These are phyloP conservation scores for Achaetomium macrosporum DNA, from an alignment of 2,329 filamentous ascomycete species.

Conservation along the genomic window DNA sequence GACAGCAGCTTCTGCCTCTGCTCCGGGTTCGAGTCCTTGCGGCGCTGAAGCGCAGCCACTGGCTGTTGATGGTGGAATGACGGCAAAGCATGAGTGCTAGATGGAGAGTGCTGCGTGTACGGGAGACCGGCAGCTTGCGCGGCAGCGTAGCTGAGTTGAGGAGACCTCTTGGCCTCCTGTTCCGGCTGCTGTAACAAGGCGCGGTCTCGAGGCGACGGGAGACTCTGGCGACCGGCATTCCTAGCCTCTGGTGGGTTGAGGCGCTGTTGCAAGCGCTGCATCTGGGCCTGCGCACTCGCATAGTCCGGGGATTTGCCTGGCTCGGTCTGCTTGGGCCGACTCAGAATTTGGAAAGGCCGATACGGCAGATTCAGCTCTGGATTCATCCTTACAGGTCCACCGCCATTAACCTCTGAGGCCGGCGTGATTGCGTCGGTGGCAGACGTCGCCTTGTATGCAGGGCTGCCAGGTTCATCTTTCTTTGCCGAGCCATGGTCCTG, in stretches of 20 bases:
- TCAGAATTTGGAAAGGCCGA: slow-evolving; percentile 35
- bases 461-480: slow-evolving; percentile 7
- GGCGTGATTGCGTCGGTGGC: slow-evolving; percentile 26
- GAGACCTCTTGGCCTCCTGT: slow-evolving; percentile 17
- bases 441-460: slow-evolving; percentile 17
- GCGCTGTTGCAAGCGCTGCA: slow-evolving; percentile 21
- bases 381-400: slow-evolving; percentile 30
- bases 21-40: slow-evolving; percentile 35
- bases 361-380: slow-evolving; percentile 36
- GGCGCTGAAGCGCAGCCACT: slow-evolving; percentile 28
- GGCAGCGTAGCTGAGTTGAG: slow-evolving; percentile 13
- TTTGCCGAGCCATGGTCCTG: slow-evolving; percentile 15
- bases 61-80: slow-evolving; percentile 19
- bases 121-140: slow-evolving; percentile 16
- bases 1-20: slow-evolving; percentile 50
- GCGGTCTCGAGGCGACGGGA: slow-evolving; percentile 20
- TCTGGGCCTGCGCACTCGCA: slow-evolving; percentile 12
- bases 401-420: slow-evolving; percentile 28
- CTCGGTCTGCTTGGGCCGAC: slow-evolving; percentile 30
- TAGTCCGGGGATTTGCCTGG: slow-evolving; percentile 12
- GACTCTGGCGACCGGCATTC: slow-evolving; percentile 11
- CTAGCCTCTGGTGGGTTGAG: slow-evolving; percentile 18
- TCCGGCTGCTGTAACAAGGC: slow-evolving; percentile 15
- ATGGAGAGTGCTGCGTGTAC: slow-evolving; percentile 22
- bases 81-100: slow-evolving; percentile 17